Evolutionary conservation across 805 yeast species (phyloP), one percentile per base, ranked within the genome.

Genomic region (Candida ponderosae): DNA sequence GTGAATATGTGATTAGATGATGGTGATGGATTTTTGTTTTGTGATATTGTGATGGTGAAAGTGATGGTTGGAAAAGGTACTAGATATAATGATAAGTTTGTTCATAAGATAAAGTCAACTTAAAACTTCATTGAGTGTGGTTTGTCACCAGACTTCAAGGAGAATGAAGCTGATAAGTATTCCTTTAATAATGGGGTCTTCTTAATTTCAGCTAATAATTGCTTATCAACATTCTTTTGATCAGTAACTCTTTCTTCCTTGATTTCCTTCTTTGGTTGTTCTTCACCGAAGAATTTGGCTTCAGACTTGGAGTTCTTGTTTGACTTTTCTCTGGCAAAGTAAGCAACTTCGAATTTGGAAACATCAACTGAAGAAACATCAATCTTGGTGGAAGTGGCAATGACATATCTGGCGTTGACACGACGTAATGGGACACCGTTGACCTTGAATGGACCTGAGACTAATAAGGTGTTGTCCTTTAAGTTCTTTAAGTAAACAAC

Each of bases 351-450:
- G 81, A 84, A 90, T 73, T 90, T 93, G 62, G 87, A 74, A 55
- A 85, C 88, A 62, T 85, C 84, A 54, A 88, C 86, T 52, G 80
- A 69, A 41, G 77, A 74, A 54, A 90, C 81, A 53, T 78, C 70
- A 60, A 93, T 84, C 68, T 76, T 72, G 72, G 98, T 93, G 56
- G 96, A 87, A 64, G 98, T 90, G 62, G 97, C 97, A 73, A 90
- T 90, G 58, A 93, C 98, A 74, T 90, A 93, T 72, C 96, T 86
- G 59, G 97, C 81, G 70, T 90, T 93, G 58, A 90, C 97, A 79
- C 97, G 86, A 83, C 97, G 88, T 70, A 90, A 79, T 68, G 98
- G 97, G 56, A 90, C 98, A 77, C 98, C 98, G 76, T 90, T 90
- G 62, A 90, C 86, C 81, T 93, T 90, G 95, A 90, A 93, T 62